phyloP scores from a whole-genome alignment of 106 monocot species.

The Apostasia ramifera region DNA sequence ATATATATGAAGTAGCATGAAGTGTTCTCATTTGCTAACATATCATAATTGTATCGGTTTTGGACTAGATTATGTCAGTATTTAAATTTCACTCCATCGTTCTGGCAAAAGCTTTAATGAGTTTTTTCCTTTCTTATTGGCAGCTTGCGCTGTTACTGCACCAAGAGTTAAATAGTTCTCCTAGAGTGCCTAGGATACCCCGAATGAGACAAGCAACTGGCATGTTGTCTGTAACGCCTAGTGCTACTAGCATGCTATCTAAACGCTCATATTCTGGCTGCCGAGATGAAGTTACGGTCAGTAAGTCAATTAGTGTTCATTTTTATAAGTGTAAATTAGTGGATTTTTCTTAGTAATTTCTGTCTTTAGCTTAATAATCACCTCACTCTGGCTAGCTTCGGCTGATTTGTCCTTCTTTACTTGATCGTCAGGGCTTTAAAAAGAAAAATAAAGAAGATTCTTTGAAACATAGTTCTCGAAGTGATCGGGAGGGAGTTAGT shows the following conservation, averaged over 20 bases:
- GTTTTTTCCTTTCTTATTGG: slow-evolving; percentile 16
- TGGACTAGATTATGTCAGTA: no score
- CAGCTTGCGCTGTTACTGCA: slow-evolving; percentile 91
- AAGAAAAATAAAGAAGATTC: slow-evolving; percentile 74
- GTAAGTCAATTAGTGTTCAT: neutral
- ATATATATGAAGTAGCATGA: no score
- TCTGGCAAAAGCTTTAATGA: neutral
- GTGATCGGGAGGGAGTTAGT: slow-evolving; percentile 28
- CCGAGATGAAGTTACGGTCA: slow-evolving; percentile 57
- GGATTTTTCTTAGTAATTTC: neutral
- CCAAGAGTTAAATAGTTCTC: slow-evolving; percentile 99
- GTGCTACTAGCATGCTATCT: slow-evolving; percentile 56
- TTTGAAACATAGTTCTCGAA: slow-evolving; percentile 35
- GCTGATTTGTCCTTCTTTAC: slow-evolving; percentile 5
- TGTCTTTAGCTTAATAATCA: neutral
- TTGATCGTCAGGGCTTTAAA: slow-evolving; percentile 38
- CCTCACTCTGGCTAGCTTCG: neutral
- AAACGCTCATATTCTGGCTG: slow-evolving; percentile 60
- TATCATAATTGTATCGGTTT: no score
- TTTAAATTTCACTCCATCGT: no score
- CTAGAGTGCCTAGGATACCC: slow-evolving; percentile 90
- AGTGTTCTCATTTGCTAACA: no score
- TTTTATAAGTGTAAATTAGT: neutral
- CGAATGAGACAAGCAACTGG: slow-evolving; percentile 57
- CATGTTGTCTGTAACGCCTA: slow-evolving; percentile 33